Conservation (phyloP, 2,329 filamentous ascomycete species). For the Mollisia scopiformis region DNA sequence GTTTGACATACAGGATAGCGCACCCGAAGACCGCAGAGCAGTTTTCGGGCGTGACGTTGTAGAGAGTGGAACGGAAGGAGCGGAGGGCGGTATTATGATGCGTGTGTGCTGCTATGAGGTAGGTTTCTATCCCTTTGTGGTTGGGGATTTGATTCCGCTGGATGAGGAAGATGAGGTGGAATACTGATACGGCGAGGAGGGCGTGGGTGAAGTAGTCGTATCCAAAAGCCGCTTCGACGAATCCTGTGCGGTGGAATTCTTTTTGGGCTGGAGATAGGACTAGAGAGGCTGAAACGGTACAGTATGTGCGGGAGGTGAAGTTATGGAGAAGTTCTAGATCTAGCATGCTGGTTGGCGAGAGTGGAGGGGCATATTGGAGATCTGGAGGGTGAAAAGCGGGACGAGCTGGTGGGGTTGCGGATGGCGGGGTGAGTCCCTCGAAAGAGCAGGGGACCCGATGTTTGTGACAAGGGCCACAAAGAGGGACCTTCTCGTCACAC, state of each 20-base stretch:
- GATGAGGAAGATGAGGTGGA: background rate
- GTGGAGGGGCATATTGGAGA: background rate
- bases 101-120: background rate
- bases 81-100: background rate
- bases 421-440: background rate
- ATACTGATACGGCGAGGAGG: background rate
- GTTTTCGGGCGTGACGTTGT: background rate
- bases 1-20: background rate
- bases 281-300: background rate
- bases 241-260: background rate
- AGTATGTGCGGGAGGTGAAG: background rate
- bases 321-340: background rate
- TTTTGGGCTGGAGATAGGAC: background rate
- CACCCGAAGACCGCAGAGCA: background rate
- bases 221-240: background rate
- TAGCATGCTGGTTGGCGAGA: background rate
- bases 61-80: background rate
- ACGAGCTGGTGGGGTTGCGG: background rate
- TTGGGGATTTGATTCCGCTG: background rate
- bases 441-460: background rate
- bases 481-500: background rate
- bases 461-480: background rate
- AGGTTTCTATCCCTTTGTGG: background rate
- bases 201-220: background rate
- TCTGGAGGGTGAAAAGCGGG: background rate